Evolutionary conservation across 164 flowering plant species (phyloP), one percentile per base, ranked within the genome.

Genomic region (Berberis vulgaris): DNA sequence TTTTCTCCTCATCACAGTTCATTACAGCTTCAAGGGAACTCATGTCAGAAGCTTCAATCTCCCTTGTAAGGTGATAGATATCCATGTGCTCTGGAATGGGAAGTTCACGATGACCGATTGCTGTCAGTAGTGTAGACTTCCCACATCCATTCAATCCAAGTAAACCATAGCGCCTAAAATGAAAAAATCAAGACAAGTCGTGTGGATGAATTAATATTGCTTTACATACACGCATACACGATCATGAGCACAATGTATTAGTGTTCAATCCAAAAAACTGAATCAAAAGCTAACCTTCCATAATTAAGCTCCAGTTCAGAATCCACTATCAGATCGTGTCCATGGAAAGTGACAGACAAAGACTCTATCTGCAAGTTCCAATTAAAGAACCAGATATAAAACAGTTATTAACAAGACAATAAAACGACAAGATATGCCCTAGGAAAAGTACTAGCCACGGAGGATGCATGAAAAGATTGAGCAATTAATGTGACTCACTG

Each of bases 11-110:
- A 68, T 94, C 97, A 82, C 97, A 91, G 61, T 74, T 78, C 41
- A 93, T 82, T 47, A 93, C 98, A 74, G 96, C 98, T 75, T 87
- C 85, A 49, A 94, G 87, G 8, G 97, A 57, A 72, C 97, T 73
- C 93, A 87, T 83, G 73, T 91, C 98, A 64, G 96, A 87, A 54
- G 97, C 98, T 79, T 91, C 98, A 80, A 94, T 91, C 76, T 94
- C 98, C 71, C 91, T 68, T 1, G 78, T 65, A 3, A 94, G 85
- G 69, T 91, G 98, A 74, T 76, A 87, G 44, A 94, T 91, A 78
- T 94, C 98, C 97, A 94, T 91, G 77, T 94, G 97, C 0, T 91
- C 96, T 26, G 98, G 98, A 67, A 94, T 89, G 1, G 98, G 98
- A 65, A 94, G 86, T 73, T 94, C 97, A 43, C 97, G 83, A 69